phyloP scores from a whole-genome alignment of 1,284 basidiomycete genomes.

The Moesziomyces antarcticus region DNA sequence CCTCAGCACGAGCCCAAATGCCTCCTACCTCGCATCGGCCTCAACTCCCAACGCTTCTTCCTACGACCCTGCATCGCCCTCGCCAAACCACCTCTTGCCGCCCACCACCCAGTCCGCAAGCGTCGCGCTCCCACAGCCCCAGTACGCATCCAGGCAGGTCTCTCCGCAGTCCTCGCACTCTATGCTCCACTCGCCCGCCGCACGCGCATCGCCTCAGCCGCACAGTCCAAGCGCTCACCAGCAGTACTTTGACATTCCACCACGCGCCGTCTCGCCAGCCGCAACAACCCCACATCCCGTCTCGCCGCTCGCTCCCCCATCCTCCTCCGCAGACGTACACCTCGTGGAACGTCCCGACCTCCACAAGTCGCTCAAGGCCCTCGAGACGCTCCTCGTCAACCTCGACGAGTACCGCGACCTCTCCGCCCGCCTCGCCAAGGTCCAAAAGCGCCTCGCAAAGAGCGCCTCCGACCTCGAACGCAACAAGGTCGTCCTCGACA shows the following conservation, averaged over 20 bases:
- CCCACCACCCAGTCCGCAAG: slow-evolving; percentile 14
- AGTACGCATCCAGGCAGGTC: slow-evolving; percentile 12
- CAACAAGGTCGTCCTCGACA: slow-evolving; percentile 54
- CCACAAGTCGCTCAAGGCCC: slow-evolving; percentile 61
- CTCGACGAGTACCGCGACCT: slow-evolving; percentile 66
- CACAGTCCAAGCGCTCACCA: slow-evolving; percentile 28
- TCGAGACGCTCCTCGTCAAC: slow-evolving; percentile 61
- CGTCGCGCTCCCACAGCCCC: slow-evolving; percentile 11
- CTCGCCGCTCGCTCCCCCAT: slow-evolving; percentile 12
- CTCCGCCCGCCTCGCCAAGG: slow-evolving; percentile 54
- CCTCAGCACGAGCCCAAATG: slow-evolving; percentile 28
- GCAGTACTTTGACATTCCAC: slow-evolving; percentile 43
- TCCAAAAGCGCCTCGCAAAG: slow-evolving; percentile 61
- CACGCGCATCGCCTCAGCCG: slow-evolving; percentile 25
- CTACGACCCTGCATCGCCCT: slow-evolving; percentile 6
- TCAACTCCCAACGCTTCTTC: slow-evolving; percentile 3
- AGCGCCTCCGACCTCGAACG: slow-evolving; percentile 57
- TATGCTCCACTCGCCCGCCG: slow-evolving; percentile 6
- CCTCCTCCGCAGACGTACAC: slow-evolving; percentile 1
- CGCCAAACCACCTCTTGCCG: slow-evolving; percentile 12
- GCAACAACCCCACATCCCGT: slow-evolving; percentile 6
- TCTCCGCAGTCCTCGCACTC: slow-evolving; percentile 34
- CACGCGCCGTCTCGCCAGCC: slow-evolving; percentile 9
- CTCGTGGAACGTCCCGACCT: slow-evolving; percentile 60
- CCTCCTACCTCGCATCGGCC: slow-evolving; percentile 6